phyloP scores from a whole-genome alignment of 371 early-diverging fungal species.

The Mucor sp. region DNA sequence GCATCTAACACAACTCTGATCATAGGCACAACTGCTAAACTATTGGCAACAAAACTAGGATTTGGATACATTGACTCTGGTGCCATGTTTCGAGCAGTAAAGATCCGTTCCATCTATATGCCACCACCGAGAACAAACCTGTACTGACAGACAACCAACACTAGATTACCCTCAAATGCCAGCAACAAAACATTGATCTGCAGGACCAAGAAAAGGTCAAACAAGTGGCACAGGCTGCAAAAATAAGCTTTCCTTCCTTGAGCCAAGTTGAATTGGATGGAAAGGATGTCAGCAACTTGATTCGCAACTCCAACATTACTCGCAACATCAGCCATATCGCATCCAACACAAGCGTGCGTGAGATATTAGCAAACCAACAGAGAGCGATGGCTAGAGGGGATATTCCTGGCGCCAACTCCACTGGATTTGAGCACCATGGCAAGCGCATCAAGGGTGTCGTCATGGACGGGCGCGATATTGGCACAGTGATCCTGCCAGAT shows the following conservation, averaged over 20 bases:
- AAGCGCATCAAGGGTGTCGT: slow-evolving; percentile 66
- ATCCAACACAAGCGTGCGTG: slow-evolving; percentile 64
- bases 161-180: slow-evolving; percentile 62
- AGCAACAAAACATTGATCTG: slow-evolving; percentile 42
- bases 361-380: slow-evolving; percentile 67
- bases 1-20: background rate
- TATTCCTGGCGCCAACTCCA: slow-evolving; percentile 17
- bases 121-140: background rate
- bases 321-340: slow-evolving; percentile 72
- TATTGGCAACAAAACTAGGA: slow-evolving; percentile 71
- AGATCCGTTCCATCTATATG: background rate
- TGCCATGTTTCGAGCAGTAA: slow-evolving; percentile 68
- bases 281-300: slow-evolving; percentile 67
- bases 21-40: slow-evolving; percentile 73
- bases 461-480: slow-evolving; percentile 96
- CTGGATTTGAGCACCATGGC: slow-evolving; percentile 21
- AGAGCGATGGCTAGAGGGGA: slow-evolving; percentile 39
- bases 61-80: slow-evolving; percentile 87
- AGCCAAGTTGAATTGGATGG: slow-evolving; percentile 60
- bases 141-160: background rate
- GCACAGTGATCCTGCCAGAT: slow-evolving; percentile 85
- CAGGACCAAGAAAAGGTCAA: slow-evolving; percentile 29
- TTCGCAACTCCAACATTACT: slow-evolving; percentile 70
- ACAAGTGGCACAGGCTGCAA: slow-evolving; percentile 23
- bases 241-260: slow-evolving; percentile 33